These are phyloP conservation scores for Nematocida displodere DNA, from an alignment of 371 early-diverging fungal species.

Conservation along the genomic window DNA sequence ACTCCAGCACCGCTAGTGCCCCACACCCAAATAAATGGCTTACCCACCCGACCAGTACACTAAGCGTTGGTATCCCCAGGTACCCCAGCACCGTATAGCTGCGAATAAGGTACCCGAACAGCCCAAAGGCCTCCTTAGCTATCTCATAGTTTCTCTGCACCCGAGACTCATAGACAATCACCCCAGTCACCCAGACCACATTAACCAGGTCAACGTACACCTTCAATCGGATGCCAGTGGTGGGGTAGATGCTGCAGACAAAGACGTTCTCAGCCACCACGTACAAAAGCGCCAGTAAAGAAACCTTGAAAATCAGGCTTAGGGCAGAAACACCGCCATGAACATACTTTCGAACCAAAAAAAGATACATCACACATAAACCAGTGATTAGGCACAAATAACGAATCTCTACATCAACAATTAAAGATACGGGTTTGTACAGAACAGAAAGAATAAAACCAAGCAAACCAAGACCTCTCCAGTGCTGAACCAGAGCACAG, in stretches of 20 bases:
- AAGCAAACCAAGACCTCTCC: not conserved
- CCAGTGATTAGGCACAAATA: not conserved
- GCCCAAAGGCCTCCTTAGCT: not conserved
- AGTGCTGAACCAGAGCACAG: not conserved
- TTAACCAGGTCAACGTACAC: not conserved
- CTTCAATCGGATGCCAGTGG: not conserved
- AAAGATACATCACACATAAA: not conserved
- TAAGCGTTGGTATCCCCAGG: not conserved
- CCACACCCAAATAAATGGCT: not conserved
- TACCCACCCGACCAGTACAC: not conserved
- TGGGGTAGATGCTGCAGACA: not conserved
- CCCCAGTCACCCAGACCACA: not conserved
- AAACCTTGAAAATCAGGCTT: too few relatives aligned
- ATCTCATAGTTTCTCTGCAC: not conserved
- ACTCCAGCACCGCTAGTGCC: not conserved
- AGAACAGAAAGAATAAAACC: not conserved
- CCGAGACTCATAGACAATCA: too few relatives aligned
- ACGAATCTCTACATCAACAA: not conserved
- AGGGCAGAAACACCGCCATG: not conserved
- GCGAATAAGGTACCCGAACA: not conserved
- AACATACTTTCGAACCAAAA: not conserved
- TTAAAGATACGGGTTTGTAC: not conserved
- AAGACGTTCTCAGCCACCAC: not conserved
- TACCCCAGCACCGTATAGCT: not conserved
- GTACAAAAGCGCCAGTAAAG: not conserved